Conservation (phyloP, 176 grass and related monocot species). For the Oryza rufipogon region DNA sequence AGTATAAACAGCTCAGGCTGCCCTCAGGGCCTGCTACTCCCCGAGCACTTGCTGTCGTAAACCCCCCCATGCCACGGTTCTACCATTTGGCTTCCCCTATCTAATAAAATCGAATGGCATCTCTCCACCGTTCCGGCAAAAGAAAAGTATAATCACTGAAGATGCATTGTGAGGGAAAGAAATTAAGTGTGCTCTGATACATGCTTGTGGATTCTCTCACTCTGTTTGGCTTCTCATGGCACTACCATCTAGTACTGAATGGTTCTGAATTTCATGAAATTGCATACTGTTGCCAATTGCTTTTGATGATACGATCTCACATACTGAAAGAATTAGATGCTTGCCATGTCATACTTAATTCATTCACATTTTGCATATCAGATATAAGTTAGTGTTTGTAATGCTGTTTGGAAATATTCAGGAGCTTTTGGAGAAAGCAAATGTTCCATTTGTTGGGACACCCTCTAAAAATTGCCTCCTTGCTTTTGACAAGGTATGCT, state of each 20-base stretch:
- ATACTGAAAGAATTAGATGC: background rate
- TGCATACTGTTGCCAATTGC: background rate
- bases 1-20: no score
- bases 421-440: conserved; percentile 86
- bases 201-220: background rate
- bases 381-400: background rate
- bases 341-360: background rate
- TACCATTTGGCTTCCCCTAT: no score
- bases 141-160: background rate
- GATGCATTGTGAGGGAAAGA: background rate
- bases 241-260: background rate
- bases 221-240: background rate
- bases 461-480: conserved; percentile 54
- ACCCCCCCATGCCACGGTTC: no score
- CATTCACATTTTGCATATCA: background rate
- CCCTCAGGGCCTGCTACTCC: no score
- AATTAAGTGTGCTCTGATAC: background rate
- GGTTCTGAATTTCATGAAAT: background rate
- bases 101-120: no score
- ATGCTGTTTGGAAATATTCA: conserved; percentile 39
- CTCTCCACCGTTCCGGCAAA: no score
- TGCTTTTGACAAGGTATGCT: conserved; percentile 89
- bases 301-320: background rate
- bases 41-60: no score
- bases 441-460: conserved; percentile 84